These are phyloP conservation scores for Penicillium sp. DNA, from an alignment of 2,329 filamentous ascomycete species.

Conservation along the genomic window DNA sequence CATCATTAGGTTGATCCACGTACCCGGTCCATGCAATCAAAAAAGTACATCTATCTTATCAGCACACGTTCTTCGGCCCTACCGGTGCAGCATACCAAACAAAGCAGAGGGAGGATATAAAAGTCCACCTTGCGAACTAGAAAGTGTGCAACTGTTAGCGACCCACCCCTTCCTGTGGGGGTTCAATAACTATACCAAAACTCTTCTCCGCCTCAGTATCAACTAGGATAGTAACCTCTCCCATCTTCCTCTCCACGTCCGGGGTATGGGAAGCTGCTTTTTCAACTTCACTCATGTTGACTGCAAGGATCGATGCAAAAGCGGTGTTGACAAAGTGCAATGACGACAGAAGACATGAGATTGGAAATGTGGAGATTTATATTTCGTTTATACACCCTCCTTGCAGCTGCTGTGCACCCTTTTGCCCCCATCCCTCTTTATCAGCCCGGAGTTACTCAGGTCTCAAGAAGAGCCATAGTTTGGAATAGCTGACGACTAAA, in stretches of 20 bases:
- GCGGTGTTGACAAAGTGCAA: too few species aligned
- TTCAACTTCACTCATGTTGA: constrained; percentile 6
- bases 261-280: constrained; percentile 5
- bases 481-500: too few species aligned
- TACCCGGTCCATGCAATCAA: constrained; percentile 40
- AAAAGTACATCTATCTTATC: constrained; percentile 43
- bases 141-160: neutral
- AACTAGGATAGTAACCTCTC: constrained; percentile 31
- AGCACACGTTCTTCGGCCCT: neutral
- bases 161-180: neutral
- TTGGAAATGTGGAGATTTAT: constrained; percentile 6
- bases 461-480: neutral
- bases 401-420: constrained; percentile 30
- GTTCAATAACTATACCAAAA: constrained; percentile 33
- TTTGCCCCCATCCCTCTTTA: neutral
- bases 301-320: too few species aligned
- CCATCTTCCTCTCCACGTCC: constrained; percentile 27
- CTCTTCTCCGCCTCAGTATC: constrained; percentile 39
- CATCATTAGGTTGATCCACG: neutral
- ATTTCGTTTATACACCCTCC: neutral
- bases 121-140: constrained; percentile 46
- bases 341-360: neutral
- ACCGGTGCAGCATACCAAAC: constrained; percentile 33
- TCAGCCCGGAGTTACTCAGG: constrained; percentile 20
- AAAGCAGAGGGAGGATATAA: constrained; percentile 50